Evolutionary conservation across 352 stramenopile species (phyloP).

Genomic region (Thalassiosira delicatula): DNA sequence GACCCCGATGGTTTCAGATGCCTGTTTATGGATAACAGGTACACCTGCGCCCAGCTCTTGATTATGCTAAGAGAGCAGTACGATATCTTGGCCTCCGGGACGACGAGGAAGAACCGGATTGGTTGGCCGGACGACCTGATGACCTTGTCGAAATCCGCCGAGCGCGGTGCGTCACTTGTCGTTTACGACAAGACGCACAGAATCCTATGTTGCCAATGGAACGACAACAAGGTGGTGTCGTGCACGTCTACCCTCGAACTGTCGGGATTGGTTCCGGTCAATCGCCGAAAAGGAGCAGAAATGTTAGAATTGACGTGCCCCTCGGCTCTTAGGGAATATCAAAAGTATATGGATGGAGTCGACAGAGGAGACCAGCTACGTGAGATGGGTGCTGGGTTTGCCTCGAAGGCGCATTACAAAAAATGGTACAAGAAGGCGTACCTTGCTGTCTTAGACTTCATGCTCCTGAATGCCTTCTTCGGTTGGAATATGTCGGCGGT

Average conservation of each 20-base stretch:
- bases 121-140: conserved; percentile 16
- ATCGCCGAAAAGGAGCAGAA: neutral
- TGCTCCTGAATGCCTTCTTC: conserved; percentile 6
- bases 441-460: conserved; percentile 34
- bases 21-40: conserved; percentile 35
- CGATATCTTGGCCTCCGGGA: conserved; percentile 18
- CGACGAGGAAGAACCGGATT: conserved; percentile 7
- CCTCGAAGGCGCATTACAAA: conserved; percentile 36
- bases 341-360: conserved; percentile 12
- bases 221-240: conserved; percentile 35
- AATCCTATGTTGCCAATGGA: conserved; percentile 18
- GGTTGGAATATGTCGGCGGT: neutral
- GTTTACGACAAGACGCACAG: conserved; percentile 10
- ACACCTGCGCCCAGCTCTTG: conserved; percentile 5
- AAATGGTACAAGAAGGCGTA: conserved; percentile 51
- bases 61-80: conserved; percentile 29
- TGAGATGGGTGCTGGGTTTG: conserved; percentile 33
- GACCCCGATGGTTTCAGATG: conserved; percentile 2
- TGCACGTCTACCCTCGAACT: conserved; percentile 23
- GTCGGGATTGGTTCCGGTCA: conserved; percentile 9
- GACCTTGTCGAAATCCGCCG: neutral
- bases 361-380: conserved; percentile 26
- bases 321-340: conserved; percentile 1
- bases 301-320: neutral
- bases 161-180: neutral